These are phyloP conservation scores for Hyphodiscus hymeniophilus DNA, from an alignment of 495 filamentous ascomycete genomes.

Conservation along the genomic window DNA sequence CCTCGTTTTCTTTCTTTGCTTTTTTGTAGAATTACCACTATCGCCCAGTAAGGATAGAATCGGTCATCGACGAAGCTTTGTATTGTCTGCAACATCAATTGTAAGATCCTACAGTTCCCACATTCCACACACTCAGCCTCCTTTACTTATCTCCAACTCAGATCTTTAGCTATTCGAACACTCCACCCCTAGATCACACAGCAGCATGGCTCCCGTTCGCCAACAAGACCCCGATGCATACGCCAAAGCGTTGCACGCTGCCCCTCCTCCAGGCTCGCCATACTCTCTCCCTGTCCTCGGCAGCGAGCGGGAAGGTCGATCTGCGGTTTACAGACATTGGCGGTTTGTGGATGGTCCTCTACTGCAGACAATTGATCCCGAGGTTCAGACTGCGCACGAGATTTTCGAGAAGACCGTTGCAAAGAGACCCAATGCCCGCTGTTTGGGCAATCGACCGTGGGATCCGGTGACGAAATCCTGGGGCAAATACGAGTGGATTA, in stretches of 20 bases:
- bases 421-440: constrained; percentile 49
- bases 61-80: no score
- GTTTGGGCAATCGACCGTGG: constrained; percentile 77
- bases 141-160: not conserved
- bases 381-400: constrained; percentile 67
- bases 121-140: no score
- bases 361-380: constrained; percentile 65
- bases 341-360: constrained; percentile 59
- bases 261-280: constrained; percentile 32
- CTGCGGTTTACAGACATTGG: constrained; percentile 77
- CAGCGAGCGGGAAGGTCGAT: constrained; percentile 63
- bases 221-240: constrained; percentile 8
- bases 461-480: constrained; percentile 67
- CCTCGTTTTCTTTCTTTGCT: no score
- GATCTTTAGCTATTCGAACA: not conserved
- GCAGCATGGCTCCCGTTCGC: constrained; percentile 10
- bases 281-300: constrained; percentile 65
- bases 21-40: no score
- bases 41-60: no score
- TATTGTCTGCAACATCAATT: no score
- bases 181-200: not conserved
- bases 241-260: constrained; percentile 2
- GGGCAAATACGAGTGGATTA: constrained; percentile 76
- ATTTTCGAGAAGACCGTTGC: constrained; percentile 64
- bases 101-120: no score